phyloP scores from a whole-genome alignment of 805 yeast species.

The Cyberlindnera veronae region DNA sequence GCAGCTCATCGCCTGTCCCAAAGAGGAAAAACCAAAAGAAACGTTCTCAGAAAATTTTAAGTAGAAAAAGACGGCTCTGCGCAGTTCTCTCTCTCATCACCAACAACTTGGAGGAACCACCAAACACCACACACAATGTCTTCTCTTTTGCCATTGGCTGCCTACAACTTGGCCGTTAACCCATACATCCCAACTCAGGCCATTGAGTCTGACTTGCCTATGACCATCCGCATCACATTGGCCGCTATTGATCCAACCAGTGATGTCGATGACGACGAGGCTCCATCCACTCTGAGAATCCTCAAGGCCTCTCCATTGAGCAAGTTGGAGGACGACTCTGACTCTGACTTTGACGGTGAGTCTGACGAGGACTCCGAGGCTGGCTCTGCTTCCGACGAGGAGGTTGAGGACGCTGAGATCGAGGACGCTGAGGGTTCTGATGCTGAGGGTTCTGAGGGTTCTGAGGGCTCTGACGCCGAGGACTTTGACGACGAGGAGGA shows the following conservation, averaged over 20 bases:
- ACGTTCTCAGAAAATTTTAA: slow-evolving; percentile 19
- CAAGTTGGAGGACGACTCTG: slow-evolving; percentile 45
- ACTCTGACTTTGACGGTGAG: neutral
- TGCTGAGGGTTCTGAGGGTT: slow-evolving; percentile 38
- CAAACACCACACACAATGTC: slow-evolving; percentile 44
- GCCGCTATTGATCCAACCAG: slow-evolving; percentile 94
- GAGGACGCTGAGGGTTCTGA: slow-evolving; percentile 47
- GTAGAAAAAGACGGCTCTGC: slow-evolving; percentile 5
- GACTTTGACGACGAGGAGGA: slow-evolving; percentile 68
- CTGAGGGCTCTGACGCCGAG: slow-evolving; percentile 34
- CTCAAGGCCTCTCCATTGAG: slow-evolving; percentile 58
- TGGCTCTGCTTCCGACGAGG: slow-evolving; percentile 31
- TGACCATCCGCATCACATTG: slow-evolving; percentile 85
- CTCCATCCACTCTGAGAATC: slow-evolving; percentile 87
- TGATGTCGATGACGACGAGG: slow-evolving; percentile 69
- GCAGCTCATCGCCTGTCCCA: slow-evolving; percentile 22
- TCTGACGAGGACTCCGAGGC: slow-evolving; percentile 30
- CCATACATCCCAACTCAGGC: slow-evolving; percentile 91
- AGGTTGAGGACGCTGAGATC: slow-evolving; percentile 49
- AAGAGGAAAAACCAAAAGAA: slow-evolving; percentile 28
- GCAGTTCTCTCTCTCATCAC: slow-evolving; percentile 3
- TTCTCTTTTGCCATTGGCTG: slow-evolving; percentile 75
- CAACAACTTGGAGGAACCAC: neutral
- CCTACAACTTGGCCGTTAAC: slow-evolving; percentile 77
- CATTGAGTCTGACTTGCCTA: slow-evolving; percentile 80